Conservation (phyloP, 495 filamentous ascomycete genomes). For the Penicillium malachiteum region DNA sequence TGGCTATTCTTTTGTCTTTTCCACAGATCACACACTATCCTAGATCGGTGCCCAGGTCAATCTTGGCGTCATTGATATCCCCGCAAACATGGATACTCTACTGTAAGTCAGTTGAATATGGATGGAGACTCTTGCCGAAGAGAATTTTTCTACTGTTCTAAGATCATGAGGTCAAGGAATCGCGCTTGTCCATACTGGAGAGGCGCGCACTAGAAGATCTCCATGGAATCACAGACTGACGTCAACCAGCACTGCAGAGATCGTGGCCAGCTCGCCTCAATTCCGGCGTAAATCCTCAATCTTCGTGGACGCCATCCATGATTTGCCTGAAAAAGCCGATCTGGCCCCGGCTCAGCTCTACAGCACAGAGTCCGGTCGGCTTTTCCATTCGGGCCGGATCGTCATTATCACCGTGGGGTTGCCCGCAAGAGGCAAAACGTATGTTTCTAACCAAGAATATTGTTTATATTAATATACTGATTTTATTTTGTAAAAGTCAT, state of each 20-base stretch:
- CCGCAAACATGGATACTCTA: conserved; percentile 69
- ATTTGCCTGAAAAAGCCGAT: conserved; percentile 77
- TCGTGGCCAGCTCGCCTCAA: conserved; percentile 80
- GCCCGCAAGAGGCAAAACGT: conserved; percentile 96
- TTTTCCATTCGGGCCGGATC: conserved; percentile 96
- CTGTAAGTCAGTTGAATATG: conserved; percentile 54
- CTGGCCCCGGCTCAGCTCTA: conserved; percentile 96
- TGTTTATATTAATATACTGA: conserved; percentile 7
- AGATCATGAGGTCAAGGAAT: too few relatives aligned
- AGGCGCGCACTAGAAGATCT: background rate
- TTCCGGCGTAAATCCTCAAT: conserved; percentile 87
- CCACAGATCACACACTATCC: too few relatives aligned
- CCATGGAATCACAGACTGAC: conserved; percentile 17
- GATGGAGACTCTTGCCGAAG: too few relatives aligned
- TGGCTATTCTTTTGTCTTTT: too few relatives aligned
- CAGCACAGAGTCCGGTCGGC: conserved; percentile 91
- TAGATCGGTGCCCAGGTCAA: background rate
- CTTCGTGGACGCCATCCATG: conserved; percentile 96
- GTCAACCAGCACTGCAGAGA: conserved; percentile 65
- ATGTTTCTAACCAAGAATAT: conserved; percentile 29
- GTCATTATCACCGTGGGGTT: conserved; percentile 96
- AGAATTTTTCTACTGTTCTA: too few relatives aligned
- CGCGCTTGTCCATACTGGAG: too few relatives aligned
- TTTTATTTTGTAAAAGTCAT: conserved; percentile 54
- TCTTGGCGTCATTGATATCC: conserved; percentile 7